Evolutionary conservation across 2,329 filamentous ascomycete genomes (phyloP), one percentile per base, ranked within the genome.

Genomic region (Xylogone sp.): DNA sequence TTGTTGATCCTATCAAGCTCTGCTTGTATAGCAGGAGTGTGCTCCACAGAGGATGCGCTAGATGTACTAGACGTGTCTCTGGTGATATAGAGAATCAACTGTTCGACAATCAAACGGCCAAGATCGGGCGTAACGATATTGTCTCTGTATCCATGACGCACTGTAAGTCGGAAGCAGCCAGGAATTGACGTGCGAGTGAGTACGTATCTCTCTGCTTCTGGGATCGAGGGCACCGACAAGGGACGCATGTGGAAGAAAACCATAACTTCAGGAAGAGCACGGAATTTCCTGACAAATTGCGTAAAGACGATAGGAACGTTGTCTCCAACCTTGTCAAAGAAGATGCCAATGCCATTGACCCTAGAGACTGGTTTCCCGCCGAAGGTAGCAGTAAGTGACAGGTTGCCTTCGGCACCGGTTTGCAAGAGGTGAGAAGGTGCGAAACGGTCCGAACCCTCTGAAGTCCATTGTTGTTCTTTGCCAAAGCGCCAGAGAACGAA

Each of bases 401-500:
- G 54, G 45, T 27, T 10, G 10, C 24, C 24, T 27, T 27, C 24
- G 10, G 24, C 24, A 27, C 10, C 24, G 10, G 24, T 27, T 27
- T 27, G 24, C 10, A 74, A 70, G 54, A 74, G 72, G 31, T 73
- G 70, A 5, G 70, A 75, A 3, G 75, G 74, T 42, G 75, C 72
- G 50, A 83, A 73, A 3, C 76, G 75, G 58, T 90, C 85, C 51
- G 77, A 73, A 1, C 76, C 75, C 69, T 92, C 87, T 2, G 87
- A 82, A 6, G 70, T 70, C 87, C 88, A 92, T 64, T 92, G 88
- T 53, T 82, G 78, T 62, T 90, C 86, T 65, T 92, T 91, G 16
- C 88, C 88, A 60, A 83, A 92, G 27, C 88, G 80, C 88, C 88
- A 92, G 12, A 91, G 75, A 2, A 90, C 74, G 62, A 92, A 87